Evolutionary conservation across 306 rosid genomes (phyloP).

Genomic region (Prunus campanulata): DNA sequence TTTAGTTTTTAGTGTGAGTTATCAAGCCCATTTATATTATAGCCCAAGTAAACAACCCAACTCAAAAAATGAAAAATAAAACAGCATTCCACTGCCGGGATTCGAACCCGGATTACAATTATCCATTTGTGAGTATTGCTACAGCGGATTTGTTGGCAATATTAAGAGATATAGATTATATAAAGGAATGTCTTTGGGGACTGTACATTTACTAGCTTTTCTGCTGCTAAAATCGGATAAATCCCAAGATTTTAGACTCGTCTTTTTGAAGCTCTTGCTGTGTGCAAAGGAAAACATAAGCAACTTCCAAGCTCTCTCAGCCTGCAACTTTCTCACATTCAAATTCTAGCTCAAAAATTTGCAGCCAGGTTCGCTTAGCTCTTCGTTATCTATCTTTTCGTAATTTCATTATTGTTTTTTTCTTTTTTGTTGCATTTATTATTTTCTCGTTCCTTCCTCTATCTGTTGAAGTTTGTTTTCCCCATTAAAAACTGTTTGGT

Average conservation of each 20-base stretch:
- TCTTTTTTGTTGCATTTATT: neutral
- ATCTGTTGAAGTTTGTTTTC: neutral
- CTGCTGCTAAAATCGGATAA: neutral
- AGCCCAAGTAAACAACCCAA: too few relatives aligned
- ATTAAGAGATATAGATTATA: fast-evolving
- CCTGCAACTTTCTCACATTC: neutral
- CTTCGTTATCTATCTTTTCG: neutral
- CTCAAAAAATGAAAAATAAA: too few relatives aligned
- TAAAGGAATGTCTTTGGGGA: too few relatives aligned
- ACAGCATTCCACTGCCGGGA: too few relatives aligned
- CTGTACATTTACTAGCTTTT: neutral
- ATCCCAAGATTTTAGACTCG: neutral
- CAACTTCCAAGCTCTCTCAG: neutral
- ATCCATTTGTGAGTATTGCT: too few relatives aligned
- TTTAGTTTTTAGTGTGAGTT: too few relatives aligned
- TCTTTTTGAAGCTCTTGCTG: neutral
- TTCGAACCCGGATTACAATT: too few relatives aligned
- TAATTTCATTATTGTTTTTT: neutral
- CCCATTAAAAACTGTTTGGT: neutral
- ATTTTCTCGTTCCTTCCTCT: neutral
- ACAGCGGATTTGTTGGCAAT: too few relatives aligned
- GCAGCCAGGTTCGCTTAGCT: neutral
- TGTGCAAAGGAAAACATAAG: neutral
- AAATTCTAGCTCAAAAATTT: neutral
- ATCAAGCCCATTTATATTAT: too few relatives aligned